phyloP scores from a whole-genome alignment of 2,329 filamentous ascomycete genomes.

The Chaetomiaceae sp. region DNA sequence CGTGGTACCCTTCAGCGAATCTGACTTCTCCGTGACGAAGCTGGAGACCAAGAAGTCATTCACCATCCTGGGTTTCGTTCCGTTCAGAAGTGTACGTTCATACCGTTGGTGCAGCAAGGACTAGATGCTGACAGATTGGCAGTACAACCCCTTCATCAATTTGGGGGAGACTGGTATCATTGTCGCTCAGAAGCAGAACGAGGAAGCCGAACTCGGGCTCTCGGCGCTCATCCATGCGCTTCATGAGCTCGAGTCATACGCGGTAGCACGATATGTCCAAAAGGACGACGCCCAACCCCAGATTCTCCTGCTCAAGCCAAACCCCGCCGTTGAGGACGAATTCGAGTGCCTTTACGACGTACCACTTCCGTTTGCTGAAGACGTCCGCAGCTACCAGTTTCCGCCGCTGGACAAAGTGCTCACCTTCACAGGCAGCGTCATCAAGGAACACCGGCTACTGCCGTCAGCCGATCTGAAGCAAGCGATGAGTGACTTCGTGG shows the following conservation, averaged over 20 bases:
- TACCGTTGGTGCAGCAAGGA: too few species aligned
- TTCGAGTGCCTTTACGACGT: slow-evolving; percentile 85
- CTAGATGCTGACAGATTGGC: slow-evolving; percentile 16
- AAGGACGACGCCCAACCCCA: slow-evolving; percentile 77
- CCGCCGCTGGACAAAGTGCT: slow-evolving; percentile 82
- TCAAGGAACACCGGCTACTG: slow-evolving; percentile 78
- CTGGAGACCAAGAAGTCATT: slow-evolving; percentile 70
- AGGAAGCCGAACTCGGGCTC: slow-evolving; percentile 75
- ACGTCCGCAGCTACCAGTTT: slow-evolving; percentile 84
- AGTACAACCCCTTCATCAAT: slow-evolving; percentile 79
- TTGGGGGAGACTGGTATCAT: slow-evolving; percentile 78
- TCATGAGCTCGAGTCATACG: slow-evolving; percentile 77
- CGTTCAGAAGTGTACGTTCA: slow-evolving; percentile 39
- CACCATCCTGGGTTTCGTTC: slow-evolving; percentile 82
- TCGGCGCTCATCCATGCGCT: slow-evolving; percentile 88
- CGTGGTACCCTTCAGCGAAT: slow-evolving; percentile 80
- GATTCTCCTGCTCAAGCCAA: slow-evolving; percentile 71
- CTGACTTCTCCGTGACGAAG: slow-evolving; percentile 82
- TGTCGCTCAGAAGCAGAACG: slow-evolving; percentile 68
- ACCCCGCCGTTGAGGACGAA: slow-evolving; percentile 60
- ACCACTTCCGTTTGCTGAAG: slow-evolving; percentile 87
- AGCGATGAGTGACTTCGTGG: slow-evolving; percentile 87
- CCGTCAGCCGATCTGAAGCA: slow-evolving; percentile 66
- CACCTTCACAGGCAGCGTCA: slow-evolving; percentile 73
- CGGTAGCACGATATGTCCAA: slow-evolving; percentile 74